Evolutionary conservation across 2,329 filamentous ascomycete species (phyloP), one percentile per base, ranked within the genome.

Genomic region (Ophiostoma sp.): DNA sequence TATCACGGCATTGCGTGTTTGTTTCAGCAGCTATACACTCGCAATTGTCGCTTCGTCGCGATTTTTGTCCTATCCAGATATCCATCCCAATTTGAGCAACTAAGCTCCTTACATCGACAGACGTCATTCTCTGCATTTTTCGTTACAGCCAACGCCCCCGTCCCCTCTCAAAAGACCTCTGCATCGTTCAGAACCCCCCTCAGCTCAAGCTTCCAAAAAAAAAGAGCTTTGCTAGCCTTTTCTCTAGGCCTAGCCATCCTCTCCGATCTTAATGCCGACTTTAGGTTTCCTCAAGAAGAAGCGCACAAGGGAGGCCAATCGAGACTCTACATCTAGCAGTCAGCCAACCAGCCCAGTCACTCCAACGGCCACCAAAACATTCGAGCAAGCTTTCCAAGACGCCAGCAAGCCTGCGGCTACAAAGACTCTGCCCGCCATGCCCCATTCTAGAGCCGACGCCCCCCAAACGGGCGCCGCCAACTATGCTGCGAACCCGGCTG

Each of bases 221-320:
- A 65, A 31, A 65, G 64, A 67, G 36, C 64, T 67, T 41, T 13
- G 62, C 33, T 65, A 27, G 62, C 68, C 48, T 68, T 52, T 17
- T n/a, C 23, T 17, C 57, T 39, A 67, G 65, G 33, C 66, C 66
- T 13, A 64, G 57, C 68, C 48, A 35, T 31, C 3, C 20, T 36
- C 27, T 41, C 60, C 71, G 68, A 70, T 70, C 74, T 76, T 77
- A 73, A 98, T 99, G 95, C 95, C 94, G 89, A 92, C 88, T 81
- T 87, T 97, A 85, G 93, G 93, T 81, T 93, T 97, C 79, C 88
- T 98, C 79, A 97, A 97, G 87, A 98, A 97, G 88, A 97, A 96
- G 87, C 90, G 93, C 87, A 96, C 93, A 83, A 96, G 93, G 88
- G 93, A 97, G 84, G 91, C 89, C 78, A 87, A 89, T 79, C 85